Base-by-base conservation (phyloP, 2,329 filamentous ascomycete genomes). In the Rachicladosporium sp. region DNA sequence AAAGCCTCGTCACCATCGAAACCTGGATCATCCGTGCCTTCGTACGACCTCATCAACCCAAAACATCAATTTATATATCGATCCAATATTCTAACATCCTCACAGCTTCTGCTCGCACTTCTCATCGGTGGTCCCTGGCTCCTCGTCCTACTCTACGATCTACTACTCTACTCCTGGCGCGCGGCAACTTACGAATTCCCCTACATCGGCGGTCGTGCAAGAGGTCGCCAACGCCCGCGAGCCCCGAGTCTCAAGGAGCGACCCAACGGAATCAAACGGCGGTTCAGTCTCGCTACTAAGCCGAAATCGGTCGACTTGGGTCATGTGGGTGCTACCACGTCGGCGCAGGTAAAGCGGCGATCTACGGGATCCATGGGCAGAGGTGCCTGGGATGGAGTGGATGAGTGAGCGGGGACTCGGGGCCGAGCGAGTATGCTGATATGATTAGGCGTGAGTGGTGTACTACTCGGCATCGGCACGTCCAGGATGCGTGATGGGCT, bases 81-180 rank as follows among this genome's bases (percentile, higher is more conserved):
- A 19, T 31, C 34, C 8, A 35, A 31, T 29, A 32, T 12, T 10
- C 19, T 21, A 23, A 29, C 34, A 41, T 42, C 33, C 8, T 3
- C 10, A 37, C 51, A 82, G 78, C 58, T 82, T 27, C 50, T 80
- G 42, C 68, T 81, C 42, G 76, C 72, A 15, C 49, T 74, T 33
- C 49, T 80, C 33, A 73, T 70, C 34, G 74, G 82, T 46, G 70
- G 71, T 2, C 78, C 78, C 8, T 82, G 78, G 75, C 58, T 70
- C 4, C 60, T 71, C 15, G 58, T 82, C 29, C 63, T 83, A 45
- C 40, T 76, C 46, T 81, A 81, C 62, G 78, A 83, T 54, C 56
- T 78, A 39, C 46, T 72, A 15, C 66, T 81, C 32, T 83, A 80
- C 58, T 46, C 75, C 42, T 72, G 70, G 56, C 75, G 78, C 43